Evolutionary conservation across 129 eudicot genomes (phyloP).

Genomic region (Flaveria linearis): DNA sequence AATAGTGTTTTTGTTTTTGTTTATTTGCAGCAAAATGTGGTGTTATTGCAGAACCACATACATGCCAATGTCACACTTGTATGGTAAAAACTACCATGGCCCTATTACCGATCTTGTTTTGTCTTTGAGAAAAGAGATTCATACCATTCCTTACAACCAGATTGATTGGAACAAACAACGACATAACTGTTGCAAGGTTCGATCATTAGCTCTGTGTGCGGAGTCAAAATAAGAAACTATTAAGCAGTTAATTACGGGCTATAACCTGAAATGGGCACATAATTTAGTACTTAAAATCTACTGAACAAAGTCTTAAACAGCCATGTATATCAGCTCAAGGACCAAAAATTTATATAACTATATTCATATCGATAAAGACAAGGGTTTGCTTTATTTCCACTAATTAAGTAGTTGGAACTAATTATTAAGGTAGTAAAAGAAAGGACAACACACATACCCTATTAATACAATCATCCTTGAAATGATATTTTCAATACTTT

Average conservation of each 20-base stretch:
- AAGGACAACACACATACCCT: too few species aligned
- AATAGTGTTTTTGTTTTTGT: background rate
- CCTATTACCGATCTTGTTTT: conserved; percentile 49
- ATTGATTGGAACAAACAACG: conserved; percentile 58
- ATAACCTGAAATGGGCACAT: background rate
- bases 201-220: background rate
- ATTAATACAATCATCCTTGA: background rate
- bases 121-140: conserved; percentile 49
- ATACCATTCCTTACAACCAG: conserved; percentile 38
- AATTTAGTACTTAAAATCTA: too few species aligned
- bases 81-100: conserved; percentile 47
- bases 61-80: conserved; percentile 58
- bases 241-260: background rate
- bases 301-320: background rate
- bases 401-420: too few species aligned
- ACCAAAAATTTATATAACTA: background rate
- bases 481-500: too few species aligned
- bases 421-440: too few species aligned
- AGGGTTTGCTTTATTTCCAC: too few species aligned
- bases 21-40: conserved; percentile 54
- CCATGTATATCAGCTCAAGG: background rate
- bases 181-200: conserved; percentile 56
- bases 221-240: background rate
- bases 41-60: conserved; percentile 52
- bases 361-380: background rate